Percentiles rank a stretch among this genome's conserved stretches.
These are phyloP conservation scores for Colletotrichum sp. DNA, from an alignment of 2,329 filamentous ascomycete genomes.

Conservation along the genomic window DNA sequence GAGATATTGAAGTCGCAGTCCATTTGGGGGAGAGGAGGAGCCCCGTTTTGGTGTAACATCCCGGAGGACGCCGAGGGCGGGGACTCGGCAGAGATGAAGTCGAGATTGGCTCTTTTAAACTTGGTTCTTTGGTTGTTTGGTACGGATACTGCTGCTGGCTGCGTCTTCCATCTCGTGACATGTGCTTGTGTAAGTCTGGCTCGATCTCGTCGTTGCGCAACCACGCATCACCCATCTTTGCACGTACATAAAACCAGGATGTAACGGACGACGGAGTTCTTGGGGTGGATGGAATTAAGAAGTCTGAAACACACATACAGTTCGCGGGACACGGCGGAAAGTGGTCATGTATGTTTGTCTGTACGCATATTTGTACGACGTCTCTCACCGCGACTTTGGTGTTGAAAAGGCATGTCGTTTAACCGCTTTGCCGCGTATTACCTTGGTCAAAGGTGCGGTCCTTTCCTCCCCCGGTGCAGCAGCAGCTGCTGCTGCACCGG, in stretches of 20 bases:
- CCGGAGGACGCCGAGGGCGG: background rate
- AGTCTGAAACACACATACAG: background rate
- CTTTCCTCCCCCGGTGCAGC: background rate
- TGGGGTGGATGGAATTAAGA: background rate
- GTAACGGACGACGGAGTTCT: background rate
- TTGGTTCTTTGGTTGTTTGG: background rate
- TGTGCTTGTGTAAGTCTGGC: background rate
- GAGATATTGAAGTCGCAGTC: background rate
- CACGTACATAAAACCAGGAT: background rate
- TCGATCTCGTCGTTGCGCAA: background rate
- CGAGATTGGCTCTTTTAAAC: slow-evolving; percentile 5
- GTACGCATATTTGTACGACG: background rate
- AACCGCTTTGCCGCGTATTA: background rate
- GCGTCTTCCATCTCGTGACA: background rate
- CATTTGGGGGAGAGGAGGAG: background rate
- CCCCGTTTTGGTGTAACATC: background rate
- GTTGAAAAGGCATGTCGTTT: background rate
- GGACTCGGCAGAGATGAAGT: background rate
- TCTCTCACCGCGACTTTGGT: background rate
- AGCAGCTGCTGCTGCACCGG: background rate
- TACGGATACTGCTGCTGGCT: background rate
- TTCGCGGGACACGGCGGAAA: background rate
- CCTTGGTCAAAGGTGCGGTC: background rate
- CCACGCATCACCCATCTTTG: background rate
- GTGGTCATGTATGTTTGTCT: background rate